Conservation (phyloP, 2,329 filamentous ascomycete species). For the Cordyceps cateniannulata region DNA sequence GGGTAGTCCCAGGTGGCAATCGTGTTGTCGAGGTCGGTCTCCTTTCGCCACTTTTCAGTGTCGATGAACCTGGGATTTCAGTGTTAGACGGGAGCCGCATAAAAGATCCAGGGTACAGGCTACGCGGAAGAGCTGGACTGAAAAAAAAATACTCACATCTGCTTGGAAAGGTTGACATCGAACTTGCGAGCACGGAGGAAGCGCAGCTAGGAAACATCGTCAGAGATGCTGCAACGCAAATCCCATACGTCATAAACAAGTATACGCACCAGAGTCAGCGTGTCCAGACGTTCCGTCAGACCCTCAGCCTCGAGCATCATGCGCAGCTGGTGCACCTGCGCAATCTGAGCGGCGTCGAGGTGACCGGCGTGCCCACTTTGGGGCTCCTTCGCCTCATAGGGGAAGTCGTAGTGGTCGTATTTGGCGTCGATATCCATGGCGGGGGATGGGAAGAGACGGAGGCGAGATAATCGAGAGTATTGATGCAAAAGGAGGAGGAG, state of each 20-base stretch:
- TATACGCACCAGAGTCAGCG: constrained; percentile 70
- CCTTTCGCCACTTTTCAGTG: constrained; percentile 83
- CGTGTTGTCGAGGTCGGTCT: constrained; percentile 76
- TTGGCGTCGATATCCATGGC: constrained; percentile 68
- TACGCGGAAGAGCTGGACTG: neutral
- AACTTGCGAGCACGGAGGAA: constrained; percentile 96
- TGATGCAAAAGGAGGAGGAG: neutral
- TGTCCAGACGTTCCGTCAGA: constrained; percentile 80
- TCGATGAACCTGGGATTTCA: constrained; percentile 72
- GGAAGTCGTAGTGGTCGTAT: constrained; percentile 95
- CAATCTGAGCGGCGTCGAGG: constrained; percentile 80
- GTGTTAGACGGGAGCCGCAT: constrained; percentile 17
- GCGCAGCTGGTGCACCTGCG: constrained; percentile 79
- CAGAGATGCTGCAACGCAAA: neutral
- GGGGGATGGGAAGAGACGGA: constrained; percentile 15
- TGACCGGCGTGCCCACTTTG: constrained; percentile 80
- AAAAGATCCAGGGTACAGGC: neutral
- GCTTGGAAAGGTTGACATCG: constrained; percentile 73
- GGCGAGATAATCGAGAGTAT: constrained; percentile 5
- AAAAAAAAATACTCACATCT: constrained; percentile 65
- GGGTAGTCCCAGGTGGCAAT: constrained; percentile 78
- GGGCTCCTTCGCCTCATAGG: constrained; percentile 64
- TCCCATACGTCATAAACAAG: neutral
- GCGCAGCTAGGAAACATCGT: constrained; percentile 52
- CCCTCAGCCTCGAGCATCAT: constrained; percentile 77